These are phyloP conservation scores for Paraphaeosphaeria minitans DNA, from an alignment of 2,329 filamentous ascomycete species.

Conservation along the genomic window DNA sequence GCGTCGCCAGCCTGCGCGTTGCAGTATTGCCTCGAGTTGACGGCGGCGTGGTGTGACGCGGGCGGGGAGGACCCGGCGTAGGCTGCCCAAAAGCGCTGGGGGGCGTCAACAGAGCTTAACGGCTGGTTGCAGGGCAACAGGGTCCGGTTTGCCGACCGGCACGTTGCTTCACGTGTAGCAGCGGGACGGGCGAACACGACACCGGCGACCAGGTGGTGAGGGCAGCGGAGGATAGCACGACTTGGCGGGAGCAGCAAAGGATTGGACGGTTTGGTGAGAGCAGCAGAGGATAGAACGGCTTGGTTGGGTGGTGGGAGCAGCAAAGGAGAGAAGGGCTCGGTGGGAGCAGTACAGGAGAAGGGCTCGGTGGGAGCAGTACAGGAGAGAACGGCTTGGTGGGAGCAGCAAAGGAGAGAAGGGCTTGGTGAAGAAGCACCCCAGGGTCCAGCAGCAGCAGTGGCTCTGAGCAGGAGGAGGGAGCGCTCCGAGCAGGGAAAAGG, in stretches of 20 bases:
- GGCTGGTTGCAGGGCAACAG: conserved; percentile 13
- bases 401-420: no score
- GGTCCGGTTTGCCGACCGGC: conserved; percentile 15
- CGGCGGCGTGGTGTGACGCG: conserved; percentile 22
- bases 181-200: neutral
- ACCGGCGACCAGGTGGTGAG: neutral
- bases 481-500: conserved; percentile 10
- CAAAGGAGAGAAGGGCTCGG: no score
- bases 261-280: no score
- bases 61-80: conserved; percentile 19
- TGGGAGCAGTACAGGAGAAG: no score
- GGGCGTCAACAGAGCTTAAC: conserved; percentile 1
- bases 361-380: no score
- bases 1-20: conserved; percentile 8
- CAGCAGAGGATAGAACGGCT: no score
- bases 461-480: neutral
- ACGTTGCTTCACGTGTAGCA: conserved; percentile 14
- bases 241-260: no score
- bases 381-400: no score
- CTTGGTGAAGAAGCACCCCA: conserved; percentile 4
- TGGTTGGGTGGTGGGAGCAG: no score
- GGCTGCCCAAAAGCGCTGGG: conserved; percentile 8
- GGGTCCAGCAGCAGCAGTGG: conserved; percentile 3
- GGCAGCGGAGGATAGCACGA: neutral
- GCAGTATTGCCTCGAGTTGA: conserved; percentile 17